These are phyloP conservation scores for Pisolithus thermaeus DNA, from an alignment of 1,284 basidiomycete genomes.

Conservation along the genomic window DNA sequence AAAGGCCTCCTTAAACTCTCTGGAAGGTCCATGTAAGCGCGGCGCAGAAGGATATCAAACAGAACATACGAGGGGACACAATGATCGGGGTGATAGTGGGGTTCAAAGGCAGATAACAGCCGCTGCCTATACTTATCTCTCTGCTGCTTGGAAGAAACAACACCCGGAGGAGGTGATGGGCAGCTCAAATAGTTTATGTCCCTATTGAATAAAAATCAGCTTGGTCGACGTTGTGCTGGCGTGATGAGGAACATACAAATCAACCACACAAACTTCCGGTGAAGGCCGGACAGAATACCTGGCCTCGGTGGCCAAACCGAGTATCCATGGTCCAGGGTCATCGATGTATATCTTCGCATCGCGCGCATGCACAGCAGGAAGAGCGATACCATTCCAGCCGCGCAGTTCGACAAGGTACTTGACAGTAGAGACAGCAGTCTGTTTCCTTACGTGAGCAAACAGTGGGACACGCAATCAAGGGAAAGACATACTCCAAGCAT, in stretches of 20 bases:
- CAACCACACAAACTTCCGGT: constrained; percentile 84
- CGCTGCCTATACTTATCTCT: constrained; percentile 81
- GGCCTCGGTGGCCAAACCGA: constrained; percentile 85
- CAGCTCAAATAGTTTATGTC: constrained; percentile 91
- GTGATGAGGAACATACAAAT: constrained; percentile 56
- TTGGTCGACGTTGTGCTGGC: neutral
- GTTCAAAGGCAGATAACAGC: constrained; percentile 75
- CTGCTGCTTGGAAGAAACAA: constrained; percentile 77
- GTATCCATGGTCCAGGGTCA: constrained; percentile 88
- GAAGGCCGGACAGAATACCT: constrained; percentile 71
- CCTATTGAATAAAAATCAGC: constrained; percentile 32
- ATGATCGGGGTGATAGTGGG: constrained; percentile 79
- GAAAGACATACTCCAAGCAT: constrained; percentile 68
- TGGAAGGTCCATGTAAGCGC: constrained; percentile 22
- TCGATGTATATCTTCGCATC: constrained; percentile 89
- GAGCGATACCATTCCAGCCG: constrained; percentile 88
- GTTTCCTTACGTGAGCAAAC: constrained; percentile 3
- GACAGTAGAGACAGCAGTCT: constrained; percentile 84
- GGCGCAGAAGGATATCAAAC: constrained; percentile 4
- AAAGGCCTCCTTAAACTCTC: constrained; percentile 94
- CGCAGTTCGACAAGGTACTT: constrained; percentile 91
- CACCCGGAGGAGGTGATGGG: constrained; percentile 69
- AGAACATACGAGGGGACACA: constrained; percentile 61
- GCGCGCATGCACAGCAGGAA: constrained; percentile 82
- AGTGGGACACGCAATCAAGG: neutral